A percentile compares a stretch with the other conserved stretches of the same genome.
Evolutionary conservation across 176 grass and related monocot genomes (phyloP).

Genomic region (Oryza australiensis): DNA sequence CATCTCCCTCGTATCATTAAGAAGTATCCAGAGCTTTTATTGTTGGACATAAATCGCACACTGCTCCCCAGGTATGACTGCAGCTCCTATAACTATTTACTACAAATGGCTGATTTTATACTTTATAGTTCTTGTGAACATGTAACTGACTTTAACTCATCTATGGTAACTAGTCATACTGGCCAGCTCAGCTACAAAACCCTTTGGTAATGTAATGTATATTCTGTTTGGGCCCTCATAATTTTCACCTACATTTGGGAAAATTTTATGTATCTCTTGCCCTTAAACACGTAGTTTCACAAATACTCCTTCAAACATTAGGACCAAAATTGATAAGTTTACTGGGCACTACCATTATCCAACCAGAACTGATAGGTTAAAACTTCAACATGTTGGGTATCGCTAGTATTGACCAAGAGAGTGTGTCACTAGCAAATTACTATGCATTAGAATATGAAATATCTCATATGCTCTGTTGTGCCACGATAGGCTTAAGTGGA

Average conservation of each 20-base stretch:
- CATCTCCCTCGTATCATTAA: conserved; percentile 70
- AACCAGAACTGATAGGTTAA: neutral
- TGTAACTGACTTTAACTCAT: neutral
- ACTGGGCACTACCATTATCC: neutral
- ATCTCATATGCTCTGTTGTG: neutral
- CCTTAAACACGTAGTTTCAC: neutral
- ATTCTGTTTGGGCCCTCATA: neutral
- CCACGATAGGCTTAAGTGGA: neutral
- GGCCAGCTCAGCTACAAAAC: neutral
- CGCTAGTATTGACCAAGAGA: neutral
- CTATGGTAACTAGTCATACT: neutral
- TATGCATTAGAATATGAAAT: neutral
- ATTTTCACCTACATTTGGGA: neutral
- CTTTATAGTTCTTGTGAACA: neutral
- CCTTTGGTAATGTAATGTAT: neutral
- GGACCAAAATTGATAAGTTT: neutral
- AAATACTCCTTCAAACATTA: neutral
- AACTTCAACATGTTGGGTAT: neutral
- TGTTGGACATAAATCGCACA: conserved; percentile 69
- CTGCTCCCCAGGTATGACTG: conserved; percentile 68
- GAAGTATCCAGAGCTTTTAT: conserved; percentile 86
- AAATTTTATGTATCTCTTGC: neutral
- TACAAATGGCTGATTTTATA: conserved; percentile 3
- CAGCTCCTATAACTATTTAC: conserved; percentile 5
- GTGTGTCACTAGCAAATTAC: neutral